phyloP scores from a whole-genome alignment of 371 early-diverging fungal species.

The Mortierella sp. region DNA sequence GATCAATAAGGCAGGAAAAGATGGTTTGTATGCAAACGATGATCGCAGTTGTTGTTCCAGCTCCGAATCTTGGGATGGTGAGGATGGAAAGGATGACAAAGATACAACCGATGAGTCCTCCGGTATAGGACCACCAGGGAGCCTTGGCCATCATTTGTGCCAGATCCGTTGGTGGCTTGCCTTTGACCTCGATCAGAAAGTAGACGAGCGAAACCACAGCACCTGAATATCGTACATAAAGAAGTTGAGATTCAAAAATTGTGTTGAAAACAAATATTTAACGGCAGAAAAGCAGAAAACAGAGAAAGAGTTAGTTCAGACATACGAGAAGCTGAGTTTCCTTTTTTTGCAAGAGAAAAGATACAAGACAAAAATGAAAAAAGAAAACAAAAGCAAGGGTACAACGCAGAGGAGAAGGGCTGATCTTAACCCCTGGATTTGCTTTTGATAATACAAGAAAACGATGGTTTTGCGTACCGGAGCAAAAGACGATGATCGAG shows the following conservation, averaged over 20 bases:
- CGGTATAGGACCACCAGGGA: constrained; percentile 50
- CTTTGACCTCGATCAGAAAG: constrained; percentile 32
- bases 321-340: background rate
- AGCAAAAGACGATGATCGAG: constrained; percentile 46
- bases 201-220: constrained; percentile 26
- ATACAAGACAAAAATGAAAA: background rate
- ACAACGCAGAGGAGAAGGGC: background rate
- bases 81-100: constrained; percentile 62
- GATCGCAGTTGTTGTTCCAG: constrained; percentile 59
- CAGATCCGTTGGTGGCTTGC: constrained; percentile 36
- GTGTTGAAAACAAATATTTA: background rate
- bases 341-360: too few species aligned
- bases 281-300: background rate
- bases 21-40: constrained; percentile 61
- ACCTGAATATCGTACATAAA: constrained; percentile 9
- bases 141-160: constrained; percentile 28
- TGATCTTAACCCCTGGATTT: too few species aligned
- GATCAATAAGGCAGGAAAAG: constrained; percentile 60
- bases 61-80: constrained; percentile 59
- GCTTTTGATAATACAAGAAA: background rate
- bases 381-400: background rate
- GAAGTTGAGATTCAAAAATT: background rate
- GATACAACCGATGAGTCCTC: constrained; percentile 58
- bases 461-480: constrained; percentile 22
- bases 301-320: background rate